Base-by-base conservation (phyloP, 1,284 basidiomycete species). In the Chalciporus piperatoides region DNA sequence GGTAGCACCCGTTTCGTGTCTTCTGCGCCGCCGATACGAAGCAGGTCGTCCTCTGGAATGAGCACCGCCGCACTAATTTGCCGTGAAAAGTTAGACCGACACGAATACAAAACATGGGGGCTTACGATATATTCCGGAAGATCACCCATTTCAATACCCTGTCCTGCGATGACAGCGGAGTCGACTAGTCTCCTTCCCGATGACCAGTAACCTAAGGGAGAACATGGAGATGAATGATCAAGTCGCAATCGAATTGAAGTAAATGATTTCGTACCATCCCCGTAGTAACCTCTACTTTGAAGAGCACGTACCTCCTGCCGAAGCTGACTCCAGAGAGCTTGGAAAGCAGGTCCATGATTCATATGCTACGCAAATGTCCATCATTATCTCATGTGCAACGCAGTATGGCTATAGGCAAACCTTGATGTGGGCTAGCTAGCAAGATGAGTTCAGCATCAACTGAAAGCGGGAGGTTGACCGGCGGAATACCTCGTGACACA, bases 341-440 rank as follows among this genome's bases (percentile, higher is more conserved):
- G 87, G 63, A 91, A 91, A 0, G 71, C 78, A 4, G 79, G 70
- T 0, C 84, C 83, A 57, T 91, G 89, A 58, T 90, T 77, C 85
- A 86, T 86, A 65, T 90, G 81, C 86, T 90, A 23, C 3, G 23
- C 56, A 41, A 15, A n/a, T 23, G 27, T 24, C 27, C 36, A 4
- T 56, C 47, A 49, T 44, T 19, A 49, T 40, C 8, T 9, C 32
- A 10, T 19, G 17, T 19, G 2, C 7, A 35, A 24, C 36, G 41
- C 8, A 49, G 38, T 15, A 44, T 24, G 21, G 47, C 14, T 27
- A 6, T 38, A 35, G 23, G 11, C 68, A 39, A 63, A 84, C 86
- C 75, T 86, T 84, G 53, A 87, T 87, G 62, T 90, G 88, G 7
- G 87, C 86, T 38, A 90, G 70, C 86, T 89, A 57, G 33, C 42